A percentile compares a stretch with the other conserved stretches of the same genome.
These are phyloP conservation scores for Auricularia cornea DNA, from an alignment of 768 basidiomycete genomes.

Conservation along the genomic window DNA sequence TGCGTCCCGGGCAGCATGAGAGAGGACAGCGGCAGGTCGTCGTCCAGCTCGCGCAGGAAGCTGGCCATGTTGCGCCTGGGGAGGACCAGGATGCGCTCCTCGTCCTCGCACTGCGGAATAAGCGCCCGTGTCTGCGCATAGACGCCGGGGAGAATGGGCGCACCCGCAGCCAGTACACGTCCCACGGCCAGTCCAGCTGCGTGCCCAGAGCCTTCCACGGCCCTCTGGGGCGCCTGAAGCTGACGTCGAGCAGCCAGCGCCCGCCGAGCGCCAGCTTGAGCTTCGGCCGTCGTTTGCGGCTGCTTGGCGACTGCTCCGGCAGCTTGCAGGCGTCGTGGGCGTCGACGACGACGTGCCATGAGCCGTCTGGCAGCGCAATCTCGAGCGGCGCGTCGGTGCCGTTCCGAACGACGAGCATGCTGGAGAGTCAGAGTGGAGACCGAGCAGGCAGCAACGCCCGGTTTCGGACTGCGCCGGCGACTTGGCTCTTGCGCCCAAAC, in stretches of 20 bases:
- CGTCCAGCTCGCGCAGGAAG: conserved; percentile 56
- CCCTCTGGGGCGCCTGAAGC: neutral
- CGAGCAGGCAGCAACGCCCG: too few relatives aligned
- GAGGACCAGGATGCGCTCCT: conserved; percentile 40
- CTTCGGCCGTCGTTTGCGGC: neutral
- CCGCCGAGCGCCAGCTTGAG: neutral
- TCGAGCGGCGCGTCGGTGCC: neutral
- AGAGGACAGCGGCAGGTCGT: conserved; percentile 58
- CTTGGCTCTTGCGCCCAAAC: too few relatives aligned
- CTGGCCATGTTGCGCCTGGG: conserved; percentile 49
- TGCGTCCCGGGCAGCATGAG: conserved; percentile 76
- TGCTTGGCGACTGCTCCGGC: neutral
- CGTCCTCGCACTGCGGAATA: neutral
- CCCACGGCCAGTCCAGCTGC: neutral
- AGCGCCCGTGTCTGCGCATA: neutral
- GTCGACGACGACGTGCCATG: neutral
- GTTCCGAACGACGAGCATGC: neutral
- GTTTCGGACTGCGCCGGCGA: too few relatives aligned
- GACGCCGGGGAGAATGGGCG: neutral
- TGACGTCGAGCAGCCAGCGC: neutral
- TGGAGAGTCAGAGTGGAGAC: too few relatives aligned
- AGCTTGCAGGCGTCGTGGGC: neutral
- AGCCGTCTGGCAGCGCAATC: neutral
- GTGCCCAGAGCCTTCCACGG: neutral
- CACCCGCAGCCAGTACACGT: neutral